These are phyloP conservation scores for Dactylellina haptotyla DNA, from an alignment of 2,329 filamentous ascomycete species.

Conservation along the genomic window DNA sequence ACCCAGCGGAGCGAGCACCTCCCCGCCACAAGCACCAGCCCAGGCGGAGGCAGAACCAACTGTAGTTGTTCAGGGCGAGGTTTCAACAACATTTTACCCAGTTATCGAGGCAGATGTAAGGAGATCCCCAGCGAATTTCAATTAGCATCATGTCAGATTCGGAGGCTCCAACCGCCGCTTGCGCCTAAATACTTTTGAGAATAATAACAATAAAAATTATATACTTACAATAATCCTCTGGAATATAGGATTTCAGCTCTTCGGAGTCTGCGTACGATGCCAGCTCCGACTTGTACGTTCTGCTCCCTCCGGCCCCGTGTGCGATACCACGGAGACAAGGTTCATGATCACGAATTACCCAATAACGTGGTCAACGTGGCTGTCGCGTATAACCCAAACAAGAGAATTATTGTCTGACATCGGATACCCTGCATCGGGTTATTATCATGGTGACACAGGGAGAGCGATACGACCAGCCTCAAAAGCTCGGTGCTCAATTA, in stretches of 20 bases:
- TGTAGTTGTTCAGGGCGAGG: slow-evolving; percentile 9
- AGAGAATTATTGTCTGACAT: background rate
- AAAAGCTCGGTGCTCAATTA: slow-evolving; percentile 27
- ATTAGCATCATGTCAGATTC: background rate
- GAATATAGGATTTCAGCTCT: background rate
- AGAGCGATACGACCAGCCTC: slow-evolving; percentile 34
- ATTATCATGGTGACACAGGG: slow-evolving; percentile 1
- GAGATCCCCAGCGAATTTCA: background rate
- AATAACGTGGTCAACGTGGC: background rate
- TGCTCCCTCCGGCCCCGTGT: background rate
- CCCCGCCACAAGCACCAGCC: slow-evolving; percentile 3
- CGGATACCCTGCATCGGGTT: background rate
- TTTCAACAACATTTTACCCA: slow-evolving; percentile 25
- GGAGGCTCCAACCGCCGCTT: no score
- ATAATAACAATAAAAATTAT: background rate
- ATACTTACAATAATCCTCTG: background rate
- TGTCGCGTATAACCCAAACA: background rate
- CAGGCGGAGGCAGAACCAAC: background rate
- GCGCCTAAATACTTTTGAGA: background rate
- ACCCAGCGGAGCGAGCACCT: background rate
- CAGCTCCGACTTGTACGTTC: slow-evolving; percentile 13
- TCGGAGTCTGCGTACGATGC: background rate
- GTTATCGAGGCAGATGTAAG: slow-evolving; percentile 35
- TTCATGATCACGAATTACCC: background rate
- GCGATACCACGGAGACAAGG: background rate